These are phyloP conservation scores for Penicillium coprophilum DNA, from an alignment of 495 filamentous ascomycete genomes.

Conservation along the genomic window DNA sequence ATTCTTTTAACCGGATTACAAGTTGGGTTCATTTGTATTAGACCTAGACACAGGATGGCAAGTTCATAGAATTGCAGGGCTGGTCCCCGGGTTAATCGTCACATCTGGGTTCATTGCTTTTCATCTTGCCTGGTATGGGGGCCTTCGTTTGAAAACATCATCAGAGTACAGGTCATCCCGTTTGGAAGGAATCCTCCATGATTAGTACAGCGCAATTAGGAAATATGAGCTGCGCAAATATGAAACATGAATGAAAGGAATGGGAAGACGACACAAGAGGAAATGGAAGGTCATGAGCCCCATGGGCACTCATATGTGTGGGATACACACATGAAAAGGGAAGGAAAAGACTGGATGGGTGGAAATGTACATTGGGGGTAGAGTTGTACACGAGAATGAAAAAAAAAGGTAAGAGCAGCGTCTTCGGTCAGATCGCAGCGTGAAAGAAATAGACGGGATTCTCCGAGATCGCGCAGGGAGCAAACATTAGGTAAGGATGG, in stretches of 20 bases:
- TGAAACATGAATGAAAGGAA: constrained; percentile 29
- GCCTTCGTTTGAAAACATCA: constrained; percentile 23
- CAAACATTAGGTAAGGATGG: constrained; percentile 10
- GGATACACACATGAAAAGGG: constrained; percentile 15
- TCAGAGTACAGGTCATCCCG: constrained; percentile 18
- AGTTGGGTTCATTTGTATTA: constrained; percentile 2
- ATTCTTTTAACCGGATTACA: background rate
- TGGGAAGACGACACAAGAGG: constrained; percentile 15
- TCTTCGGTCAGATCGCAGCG: constrained; percentile 7
- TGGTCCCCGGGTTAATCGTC: constrained; percentile 20
- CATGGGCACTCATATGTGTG: constrained; percentile 6
- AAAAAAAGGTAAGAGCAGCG: constrained; percentile 2
- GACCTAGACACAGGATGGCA: constrained; percentile 8
- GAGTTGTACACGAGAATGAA: constrained; percentile 25
- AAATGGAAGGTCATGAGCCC: constrained; percentile 24
- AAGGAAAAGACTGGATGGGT: background rate
- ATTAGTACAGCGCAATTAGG: constrained; percentile 34
- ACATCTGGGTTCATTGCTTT: constrained; percentile 24
- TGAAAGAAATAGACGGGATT: background rate
- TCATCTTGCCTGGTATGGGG: constrained; percentile 15
- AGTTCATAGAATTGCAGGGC: constrained; percentile 9
- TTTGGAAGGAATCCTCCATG: constrained; percentile 13
- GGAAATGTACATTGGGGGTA: constrained; percentile 29
- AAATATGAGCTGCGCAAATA: constrained; percentile 30
- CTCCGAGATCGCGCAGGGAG: background rate